Evolutionary conservation across 2,329 filamentous ascomycete genomes (phyloP).

Genomic region (Achaetomium macrosporum): DNA sequence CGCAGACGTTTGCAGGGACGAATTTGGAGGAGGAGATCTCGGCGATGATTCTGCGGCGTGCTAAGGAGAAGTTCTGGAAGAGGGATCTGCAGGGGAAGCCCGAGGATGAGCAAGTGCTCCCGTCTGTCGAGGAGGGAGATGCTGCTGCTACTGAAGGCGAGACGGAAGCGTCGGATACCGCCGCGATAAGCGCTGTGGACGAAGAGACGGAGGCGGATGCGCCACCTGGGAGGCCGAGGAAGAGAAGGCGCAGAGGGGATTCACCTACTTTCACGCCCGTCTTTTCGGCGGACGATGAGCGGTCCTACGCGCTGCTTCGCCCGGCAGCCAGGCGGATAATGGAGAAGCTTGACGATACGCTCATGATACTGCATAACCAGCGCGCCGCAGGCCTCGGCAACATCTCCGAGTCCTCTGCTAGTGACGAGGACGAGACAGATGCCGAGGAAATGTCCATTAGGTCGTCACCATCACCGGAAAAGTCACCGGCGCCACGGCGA

Average conservation of each 20-base stretch:
- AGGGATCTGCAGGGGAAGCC: conserved; percentile 25
- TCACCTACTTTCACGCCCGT: conserved; percentile 40
- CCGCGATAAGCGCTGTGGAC: background rate
- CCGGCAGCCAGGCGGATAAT: conserved; percentile 68
- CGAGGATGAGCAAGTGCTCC: conserved; percentile 3
- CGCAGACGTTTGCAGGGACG: conserved; percentile 45
- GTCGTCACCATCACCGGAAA: background rate
- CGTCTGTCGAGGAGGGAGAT: conserved; percentile 11
- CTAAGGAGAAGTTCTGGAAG: conserved; percentile 58
- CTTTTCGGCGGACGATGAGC: conserved; percentile 64
- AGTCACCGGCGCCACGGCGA: background rate
- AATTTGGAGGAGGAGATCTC: conserved; percentile 65
- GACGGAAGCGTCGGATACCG: conserved; percentile 1
- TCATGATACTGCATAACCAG: conserved; percentile 64
- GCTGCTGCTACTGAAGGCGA: conserved; percentile 7
- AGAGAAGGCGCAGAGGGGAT: conserved; percentile 3
- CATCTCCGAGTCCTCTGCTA: conserved; percentile 22
- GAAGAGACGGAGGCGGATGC: conserved; percentile 7
- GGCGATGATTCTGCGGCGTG: conserved; percentile 58
- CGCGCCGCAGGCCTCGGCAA: conserved; percentile 45
- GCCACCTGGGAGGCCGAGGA: background rate
- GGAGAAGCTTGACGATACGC: conserved; percentile 60
- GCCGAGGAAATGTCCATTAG: background rate
- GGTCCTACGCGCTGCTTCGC: conserved; percentile 57
- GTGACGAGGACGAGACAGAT: conserved; percentile 15